A percentile compares a stretch with the other conserved stretches of the same genome.
Conservation (phyloP, 768 basidiomycete species). For the Steccherinum ochraceum region DNA sequence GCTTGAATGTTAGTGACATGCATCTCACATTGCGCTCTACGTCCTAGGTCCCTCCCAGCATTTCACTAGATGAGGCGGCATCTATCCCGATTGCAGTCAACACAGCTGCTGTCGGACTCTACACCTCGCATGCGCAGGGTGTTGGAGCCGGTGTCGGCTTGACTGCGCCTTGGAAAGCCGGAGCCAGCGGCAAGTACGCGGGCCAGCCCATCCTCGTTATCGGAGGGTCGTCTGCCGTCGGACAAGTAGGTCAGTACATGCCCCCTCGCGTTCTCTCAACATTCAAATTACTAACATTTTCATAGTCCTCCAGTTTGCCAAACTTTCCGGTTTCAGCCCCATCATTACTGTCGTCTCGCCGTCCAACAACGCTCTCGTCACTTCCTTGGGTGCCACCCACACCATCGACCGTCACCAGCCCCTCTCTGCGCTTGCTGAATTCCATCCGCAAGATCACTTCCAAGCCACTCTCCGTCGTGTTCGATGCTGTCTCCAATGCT, state of each 20-base stretch:
- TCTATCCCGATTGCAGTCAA: constrained; percentile 29
- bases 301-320: constrained; percentile 23
- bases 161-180: constrained; percentile 26
- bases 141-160: constrained; percentile 18
- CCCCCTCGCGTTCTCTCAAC: neutral
- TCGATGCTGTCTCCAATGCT: constrained; percentile 17
- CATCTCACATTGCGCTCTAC: neutral
- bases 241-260: constrained; percentile 26
- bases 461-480: constrained; percentile 18
- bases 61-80: constrained; percentile 31
- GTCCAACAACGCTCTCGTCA: constrained; percentile 16
- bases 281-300: neutral
- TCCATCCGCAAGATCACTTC: constrained; percentile 11
- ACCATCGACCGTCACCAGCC: constrained; percentile 18
- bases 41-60: constrained; percentile 25
- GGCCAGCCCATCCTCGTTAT: constrained; percentile 29
- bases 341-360: constrained; percentile 24
- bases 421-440: constrained; percentile 3
- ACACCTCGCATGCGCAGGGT: constrained; percentile 7
- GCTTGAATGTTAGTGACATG: neutral
- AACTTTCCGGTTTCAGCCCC: constrained; percentile 24
- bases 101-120: constrained; percentile 31
- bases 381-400: constrained; percentile 24
- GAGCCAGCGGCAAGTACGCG: constrained; percentile 24
- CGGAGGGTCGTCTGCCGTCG: constrained; percentile 32